These are phyloP conservation scores for sweet orange (Citrus sinensis) DNA, from an alignment of 345 rosid genomes.

Conservation along the genomic window DVS_A1.0 CM039169.1:3811001-3811500, in stretches of 20 bases:
- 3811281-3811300: background rate
- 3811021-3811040: background rate
- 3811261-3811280: background rate
- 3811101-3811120: constrained; percentile 58
- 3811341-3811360: background rate
- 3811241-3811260: background rate
- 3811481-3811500: constrained; percentile 9
- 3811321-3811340: background rate
- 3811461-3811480: background rate
- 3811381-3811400: background rate
- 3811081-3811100: constrained; percentile 57
- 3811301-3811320: too few species aligned
- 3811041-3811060: background rate
- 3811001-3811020: background rate
- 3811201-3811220: constrained; percentile 8
- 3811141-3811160: constrained; percentile 78
- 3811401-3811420: background rate
- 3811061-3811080: constrained; percentile 31
- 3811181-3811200: constrained; percentile 56
- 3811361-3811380: background rate
- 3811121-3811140: constrained; percentile 43
- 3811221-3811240: background rate
- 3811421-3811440: background rate
- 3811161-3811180: constrained; percentile 56
- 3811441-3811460: background rate